Percentiles rank a stretch among this genome's conserved stretches.
These are phyloP conservation scores for Emericellopsis cladophorae DNA, from an alignment of 2,329 filamentous ascomycete genomes.

Conservation along the genomic window DNA sequence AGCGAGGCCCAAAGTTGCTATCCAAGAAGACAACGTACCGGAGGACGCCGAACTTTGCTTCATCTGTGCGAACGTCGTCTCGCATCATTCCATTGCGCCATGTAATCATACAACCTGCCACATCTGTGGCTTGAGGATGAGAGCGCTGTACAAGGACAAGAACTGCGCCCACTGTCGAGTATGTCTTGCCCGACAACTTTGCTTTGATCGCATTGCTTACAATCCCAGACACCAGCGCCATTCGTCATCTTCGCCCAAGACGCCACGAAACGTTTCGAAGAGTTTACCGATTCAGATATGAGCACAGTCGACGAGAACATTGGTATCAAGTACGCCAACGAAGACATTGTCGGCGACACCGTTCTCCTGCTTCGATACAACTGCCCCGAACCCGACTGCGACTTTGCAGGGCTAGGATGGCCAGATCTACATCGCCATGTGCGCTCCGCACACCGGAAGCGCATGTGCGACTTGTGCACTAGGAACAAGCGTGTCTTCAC, in stretches of 20 bases:
- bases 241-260: constrained; percentile 92
- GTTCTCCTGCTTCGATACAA: constrained; percentile 84
- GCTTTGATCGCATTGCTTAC: constrained; percentile 7
- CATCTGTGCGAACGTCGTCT: constrained; percentile 86
- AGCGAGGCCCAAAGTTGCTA: constrained; percentile 12
- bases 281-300: constrained; percentile 65
- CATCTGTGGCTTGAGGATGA: constrained; percentile 82
- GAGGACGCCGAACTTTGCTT: constrained; percentile 82
- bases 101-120: constrained; percentile 97
- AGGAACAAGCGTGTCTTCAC: constrained; percentile 97
- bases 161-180: constrained; percentile 93
- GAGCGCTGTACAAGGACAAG: constrained; percentile 91
- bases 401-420: constrained; percentile 65
- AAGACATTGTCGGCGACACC: constrained; percentile 85
- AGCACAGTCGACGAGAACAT: constrained; percentile 71
- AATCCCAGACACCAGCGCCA: constrained; percentile 48
- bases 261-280: constrained; percentile 66
- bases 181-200: constrained; percentile 20
- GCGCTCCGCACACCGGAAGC: constrained; percentile 66
- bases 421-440: constrained; percentile 60
- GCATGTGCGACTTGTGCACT: constrained; percentile 83
- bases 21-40: constrained; percentile 21
- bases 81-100: constrained; percentile 77
- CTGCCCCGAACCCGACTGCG: constrained; percentile 70
- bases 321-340: constrained; percentile 81